Evolutionary conservation across 1,284 basidiomycete genomes (phyloP).

Genomic region (Leccinum pachyderme): DNA sequence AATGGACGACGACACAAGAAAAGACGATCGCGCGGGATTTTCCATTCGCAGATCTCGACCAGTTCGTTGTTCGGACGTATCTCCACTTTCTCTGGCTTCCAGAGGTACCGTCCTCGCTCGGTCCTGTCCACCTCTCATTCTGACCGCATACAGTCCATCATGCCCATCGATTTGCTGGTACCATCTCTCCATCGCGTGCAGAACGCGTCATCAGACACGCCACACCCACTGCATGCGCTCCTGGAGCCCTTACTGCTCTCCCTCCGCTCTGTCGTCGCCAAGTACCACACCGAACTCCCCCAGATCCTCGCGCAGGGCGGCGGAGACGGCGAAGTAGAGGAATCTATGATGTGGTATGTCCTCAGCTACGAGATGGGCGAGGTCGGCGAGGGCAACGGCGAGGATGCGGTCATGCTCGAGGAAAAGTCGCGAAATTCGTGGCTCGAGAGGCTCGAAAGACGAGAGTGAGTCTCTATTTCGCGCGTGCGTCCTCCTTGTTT

Average conservation of each 20-base stretch:
- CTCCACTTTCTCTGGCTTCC: conserved; percentile 77
- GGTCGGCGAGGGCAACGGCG: conserved; percentile 26
- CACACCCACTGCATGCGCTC: conserved; percentile 55
- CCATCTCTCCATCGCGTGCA: conserved; percentile 52
- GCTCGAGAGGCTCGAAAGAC: conserved; percentile 63
- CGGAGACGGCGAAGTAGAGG: conserved; percentile 60
- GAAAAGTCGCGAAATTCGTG: conserved; percentile 53
- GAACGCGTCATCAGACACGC: conserved; percentile 23
- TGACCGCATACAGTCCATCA: conserved; percentile 53
- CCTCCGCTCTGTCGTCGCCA: conserved; percentile 50
- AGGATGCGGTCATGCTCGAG: conserved; percentile 38
- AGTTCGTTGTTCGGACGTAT: conserved; percentile 55
- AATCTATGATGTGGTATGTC: conserved; percentile 72
- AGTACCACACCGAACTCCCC: conserved; percentile 62
- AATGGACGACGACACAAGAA: conserved; percentile 52
- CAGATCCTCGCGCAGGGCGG: conserved; percentile 56
- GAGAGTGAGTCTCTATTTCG: conserved; percentile 55
- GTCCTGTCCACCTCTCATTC: background rate
- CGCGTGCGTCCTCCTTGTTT: background rate
- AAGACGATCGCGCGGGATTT: conserved; percentile 47
- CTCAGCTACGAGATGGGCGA: conserved; percentile 51
- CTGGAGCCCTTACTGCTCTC: conserved; percentile 62
- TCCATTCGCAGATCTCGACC: conserved; percentile 45
- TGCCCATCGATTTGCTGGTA: conserved; percentile 57
- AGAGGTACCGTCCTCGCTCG: conserved; percentile 42